Base-by-base conservation (phyloP, 2,329 filamentous ascomycete species). In the Venturia oleaginea region DNA sequence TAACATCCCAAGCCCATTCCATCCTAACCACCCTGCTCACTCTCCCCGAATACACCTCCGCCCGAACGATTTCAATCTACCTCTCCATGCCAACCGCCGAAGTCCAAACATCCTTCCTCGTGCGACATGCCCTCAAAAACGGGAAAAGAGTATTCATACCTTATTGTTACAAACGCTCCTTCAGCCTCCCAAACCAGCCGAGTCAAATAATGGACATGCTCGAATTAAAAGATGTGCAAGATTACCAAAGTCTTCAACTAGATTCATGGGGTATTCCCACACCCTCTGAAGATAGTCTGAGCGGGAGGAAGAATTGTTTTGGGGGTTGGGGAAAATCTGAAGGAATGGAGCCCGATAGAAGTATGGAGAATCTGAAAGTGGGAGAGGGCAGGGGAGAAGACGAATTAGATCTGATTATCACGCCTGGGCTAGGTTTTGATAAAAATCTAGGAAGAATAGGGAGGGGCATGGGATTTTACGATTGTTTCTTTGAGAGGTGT, bases 201-300 rank as follows among this genome's bases (percentile, higher is more conserved):
- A 19, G 34, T 38, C n/a, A 32, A 15, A 83, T 94, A 63, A 99
- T 99, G 94, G 92, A 97, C 72, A 97, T 99, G 94, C 85, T 99
- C 27, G 86, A 86, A 67, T 80, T 99, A 48, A 79, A 81, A 65
- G 87, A 86, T 32, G 75, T 91, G 61, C 77, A 84, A 34, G 94
- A 99, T 74, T 96, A 92, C 74, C 85, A 91, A 67, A 84, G 84
- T 30, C 79, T 97, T 66, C 77, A 86, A 71, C 82, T 83, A 48
- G 94, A 99, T 76, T 86, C 83, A 73, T 99, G 94, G 94, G 92
- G 92, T 11, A 99, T 99, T 68, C 94, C 94, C n/a, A 93, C 89
- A 38, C 84, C 96, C 65, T 81, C 85, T 66, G 78, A 82, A 61
- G 79, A 83, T 24, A 89, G 88, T 2, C 81, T 95, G 3, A 74